A percentile compares a stretch with the other conserved stretches of the same genome.
Evolutionary conservation across 495 filamentous ascomycete genomes (phyloP).

Genomic region (Podospora didyma): DNA sequence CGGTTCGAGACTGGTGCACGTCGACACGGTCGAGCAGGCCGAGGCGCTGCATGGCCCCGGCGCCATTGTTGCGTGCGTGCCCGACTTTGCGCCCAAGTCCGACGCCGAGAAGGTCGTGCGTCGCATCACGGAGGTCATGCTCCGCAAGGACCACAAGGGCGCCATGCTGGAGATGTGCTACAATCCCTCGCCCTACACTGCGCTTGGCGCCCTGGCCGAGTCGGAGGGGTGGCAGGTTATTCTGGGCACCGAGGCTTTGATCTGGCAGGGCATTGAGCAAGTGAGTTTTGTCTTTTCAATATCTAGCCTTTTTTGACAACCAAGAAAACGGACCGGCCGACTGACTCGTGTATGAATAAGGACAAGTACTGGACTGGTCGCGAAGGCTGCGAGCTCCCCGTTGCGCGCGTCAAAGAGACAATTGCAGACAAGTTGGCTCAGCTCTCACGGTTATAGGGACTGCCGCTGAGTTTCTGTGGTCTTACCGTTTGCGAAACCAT

Average conservation of each 20-base stretch:
- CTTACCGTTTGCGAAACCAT: neutral
- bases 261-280: constrained; percentile 74
- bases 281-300: no score
- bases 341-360: no score
- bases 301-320: no score
- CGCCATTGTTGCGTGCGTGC: constrained; percentile 63
- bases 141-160: constrained; percentile 51
- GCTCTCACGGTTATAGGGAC: constrained; percentile 5
- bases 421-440: constrained; percentile 39
- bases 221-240: constrained; percentile 64
- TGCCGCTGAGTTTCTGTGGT: neutral
- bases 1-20: constrained; percentile 48
- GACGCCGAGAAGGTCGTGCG: constrained; percentile 54
- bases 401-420: constrained; percentile 47
- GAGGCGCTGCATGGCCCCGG: constrained; percentile 51
- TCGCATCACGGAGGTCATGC: constrained; percentile 51
- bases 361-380: constrained; percentile 54
- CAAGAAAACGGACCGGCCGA: no score
- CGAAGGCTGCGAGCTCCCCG: constrained; percentile 50
- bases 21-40: constrained; percentile 54
- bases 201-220: constrained; percentile 53
- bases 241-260: constrained; percentile 64
- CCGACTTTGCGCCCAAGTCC: constrained; percentile 63
- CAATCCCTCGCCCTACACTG: constrained; percentile 64
- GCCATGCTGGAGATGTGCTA: constrained; percentile 79